Conservation (phyloP, 495 filamentous ascomycete genomes). For the Aspergillus wentii region DNA sequence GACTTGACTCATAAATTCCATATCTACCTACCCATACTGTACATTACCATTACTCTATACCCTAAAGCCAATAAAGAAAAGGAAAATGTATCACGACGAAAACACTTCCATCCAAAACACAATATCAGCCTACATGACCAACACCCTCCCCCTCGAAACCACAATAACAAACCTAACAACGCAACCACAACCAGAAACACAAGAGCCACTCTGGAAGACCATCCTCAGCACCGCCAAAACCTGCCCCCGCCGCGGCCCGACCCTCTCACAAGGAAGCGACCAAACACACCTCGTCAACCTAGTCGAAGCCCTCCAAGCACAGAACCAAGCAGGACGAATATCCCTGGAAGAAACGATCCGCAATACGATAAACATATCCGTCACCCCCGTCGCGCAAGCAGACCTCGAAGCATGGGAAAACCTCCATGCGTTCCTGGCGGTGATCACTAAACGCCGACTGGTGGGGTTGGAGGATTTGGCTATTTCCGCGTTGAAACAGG, state of each 20-base stretch:
- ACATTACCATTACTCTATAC: too few species aligned
- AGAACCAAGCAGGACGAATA: too few species aligned
- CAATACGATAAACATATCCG: background rate
- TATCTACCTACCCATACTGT: too few species aligned
- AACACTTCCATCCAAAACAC: too few species aligned
- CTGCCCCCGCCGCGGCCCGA: slow-evolving; percentile 9
- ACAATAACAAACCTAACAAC: background rate
- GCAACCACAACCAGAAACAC: background rate
- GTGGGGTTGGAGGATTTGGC: slow-evolving; percentile 7
- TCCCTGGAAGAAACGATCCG: background rate
- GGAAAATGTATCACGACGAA: too few species aligned
- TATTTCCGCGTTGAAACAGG: slow-evolving; percentile 3
- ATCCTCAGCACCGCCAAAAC: slow-evolving; percentile 6
- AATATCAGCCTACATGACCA: too few species aligned
- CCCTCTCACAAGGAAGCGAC: slow-evolving; percentile 2
- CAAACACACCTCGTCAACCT: background rate
- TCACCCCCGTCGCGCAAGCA: background rate
- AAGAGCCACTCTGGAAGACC: slow-evolving; percentile 4
- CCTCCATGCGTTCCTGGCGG: slow-evolving; percentile 6
- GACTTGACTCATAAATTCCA: too few species aligned
- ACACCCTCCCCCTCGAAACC: too few species aligned
- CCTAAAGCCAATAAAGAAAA: too few species aligned
- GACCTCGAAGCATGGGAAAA: slow-evolving; percentile 3
- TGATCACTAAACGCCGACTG: background rate
- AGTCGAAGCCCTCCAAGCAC: background rate